A percentile compares a stretch with the other conserved stretches of the same genome.
Evolutionary conservation across 495 filamentous ascomycete species (phyloP).

Genomic region (Chaetomium cochliodes): DNA sequence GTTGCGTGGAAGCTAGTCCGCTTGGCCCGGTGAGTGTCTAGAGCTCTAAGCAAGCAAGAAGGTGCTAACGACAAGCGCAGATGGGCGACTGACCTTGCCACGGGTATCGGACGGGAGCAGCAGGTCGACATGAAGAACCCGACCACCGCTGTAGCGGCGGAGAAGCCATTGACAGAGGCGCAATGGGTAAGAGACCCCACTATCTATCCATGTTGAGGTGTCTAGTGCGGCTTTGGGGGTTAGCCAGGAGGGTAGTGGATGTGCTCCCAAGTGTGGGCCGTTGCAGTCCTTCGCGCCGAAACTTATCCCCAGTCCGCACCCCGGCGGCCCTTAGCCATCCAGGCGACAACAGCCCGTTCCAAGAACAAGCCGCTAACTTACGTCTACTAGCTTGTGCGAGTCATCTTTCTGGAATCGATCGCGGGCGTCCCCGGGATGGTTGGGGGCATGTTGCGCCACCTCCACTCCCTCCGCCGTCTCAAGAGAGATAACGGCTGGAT

Average conservation of each 20-base stretch:
- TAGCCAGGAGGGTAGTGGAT: too few relatives aligned
- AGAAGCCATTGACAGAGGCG: slow-evolving; percentile 47
- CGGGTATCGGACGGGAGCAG: slow-evolving; percentile 45
- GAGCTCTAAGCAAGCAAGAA: background rate
- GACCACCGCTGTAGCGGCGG: slow-evolving; percentile 43
- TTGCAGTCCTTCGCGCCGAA: background rate
- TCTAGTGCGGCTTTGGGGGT: background rate
- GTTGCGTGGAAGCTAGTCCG: slow-evolving; percentile 48
- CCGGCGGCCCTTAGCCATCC: background rate
- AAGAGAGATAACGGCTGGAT: slow-evolving; percentile 98
- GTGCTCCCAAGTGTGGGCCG: background rate
- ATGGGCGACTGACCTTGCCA: slow-evolving; percentile 50
- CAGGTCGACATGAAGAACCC: slow-evolving; percentile 49
- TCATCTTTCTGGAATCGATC: slow-evolving; percentile 91
- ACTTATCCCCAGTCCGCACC: background rate
- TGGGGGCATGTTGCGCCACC: slow-evolving; percentile 85
- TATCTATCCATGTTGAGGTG: background rate
- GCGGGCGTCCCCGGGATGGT: slow-evolving; percentile 98
- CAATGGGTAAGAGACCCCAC: slow-evolving; percentile 43
- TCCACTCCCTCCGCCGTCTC: slow-evolving; percentile 76
- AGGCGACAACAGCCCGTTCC: background rate
- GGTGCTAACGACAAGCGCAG: slow-evolving; percentile 24
- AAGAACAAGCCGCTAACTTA: slow-evolving; percentile 13
- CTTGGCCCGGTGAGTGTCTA: slow-evolving; percentile 29
- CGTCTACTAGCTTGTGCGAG: slow-evolving; percentile 59